Evolutionary conservation across 805 yeast genomes (phyloP), one percentile per base, ranked within the genome.

Genomic region (Yamadazyma insecticola): DNA sequence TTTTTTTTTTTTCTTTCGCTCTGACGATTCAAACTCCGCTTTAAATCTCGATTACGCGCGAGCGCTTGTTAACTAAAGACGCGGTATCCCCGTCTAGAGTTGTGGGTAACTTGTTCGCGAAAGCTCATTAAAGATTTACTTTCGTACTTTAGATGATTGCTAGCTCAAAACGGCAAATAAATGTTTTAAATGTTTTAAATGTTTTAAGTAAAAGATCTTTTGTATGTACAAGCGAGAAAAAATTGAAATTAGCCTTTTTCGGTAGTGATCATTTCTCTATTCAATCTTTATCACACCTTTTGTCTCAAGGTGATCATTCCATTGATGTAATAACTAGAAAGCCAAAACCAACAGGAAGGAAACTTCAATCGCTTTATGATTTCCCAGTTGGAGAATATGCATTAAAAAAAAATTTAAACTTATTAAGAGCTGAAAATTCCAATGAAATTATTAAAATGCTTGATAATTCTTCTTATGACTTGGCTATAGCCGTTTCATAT

Each of bases 401-500:
- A 1, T 22, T 36, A 1, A 29, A 43, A 0, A 32, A 60, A 5
- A 50, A 50, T 0, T 36, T 78, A 1, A 48, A 53, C 1, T 33
- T 77, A 1, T 48, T 60, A 6, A 53, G 81, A 22, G 85, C 82
- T 1, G 88, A 80, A 31, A 46, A 66, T 1, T 44, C 53, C 1
- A 28, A 41, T 0, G 80, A 73, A 16, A 71, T 65, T 10, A 29
- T 43, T 30, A 39, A 44, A 49, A 2, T 34, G 1, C 14, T 53
- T 28, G 36, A 41, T 1, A 28, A 37, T 0, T 35, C 51, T 2
- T 33, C 52, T 2, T 80, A 71, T 51, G 74, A 82, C 40, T 50
- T 88, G 41, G 81, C 88, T 1, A 67, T 92, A n/a, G 97, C 97
- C 0, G 97, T 88, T 1, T 87, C 97, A 0, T 92, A 78, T 53